Conservation (phyloP, 176 grass and related monocot genomes). For the Phragmites australis region DNA sequence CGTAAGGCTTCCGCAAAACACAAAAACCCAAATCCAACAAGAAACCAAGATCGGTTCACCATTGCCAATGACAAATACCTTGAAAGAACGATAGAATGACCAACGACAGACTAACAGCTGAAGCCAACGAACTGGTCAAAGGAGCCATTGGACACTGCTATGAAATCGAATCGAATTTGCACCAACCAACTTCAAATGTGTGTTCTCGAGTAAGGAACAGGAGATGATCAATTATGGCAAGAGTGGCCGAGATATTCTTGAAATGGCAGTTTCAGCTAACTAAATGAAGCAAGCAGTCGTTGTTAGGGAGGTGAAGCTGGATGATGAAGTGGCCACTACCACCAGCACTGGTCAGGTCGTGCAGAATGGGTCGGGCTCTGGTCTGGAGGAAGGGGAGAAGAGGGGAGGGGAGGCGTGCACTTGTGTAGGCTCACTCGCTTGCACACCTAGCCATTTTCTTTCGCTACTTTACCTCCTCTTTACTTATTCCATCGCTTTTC, state of each 20-base stretch:
- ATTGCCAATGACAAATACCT: slow-evolving; percentile 22
- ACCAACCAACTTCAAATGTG: background rate
- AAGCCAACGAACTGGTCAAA: slow-evolving; percentile 1
- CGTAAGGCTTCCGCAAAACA: background rate
- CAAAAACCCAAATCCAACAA: background rate
- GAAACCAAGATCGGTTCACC: slow-evolving; percentile 6
- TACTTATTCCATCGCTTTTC: slow-evolving; percentile 5
- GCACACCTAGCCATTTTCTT: slow-evolving; percentile 9
- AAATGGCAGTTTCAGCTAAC: slow-evolving; percentile 3
- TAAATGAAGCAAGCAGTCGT: slow-evolving; percentile 19
- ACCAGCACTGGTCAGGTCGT: background rate
- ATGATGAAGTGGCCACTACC: background rate
- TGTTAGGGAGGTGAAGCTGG: background rate
- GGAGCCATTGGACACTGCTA: slow-evolving; percentile 37
- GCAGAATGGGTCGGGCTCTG: background rate
- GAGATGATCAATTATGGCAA: background rate
- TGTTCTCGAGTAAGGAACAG: background rate
- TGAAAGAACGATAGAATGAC: slow-evolving; percentile 17
- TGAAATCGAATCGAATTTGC: background rate
- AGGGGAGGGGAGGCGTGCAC: too few relatives aligned
- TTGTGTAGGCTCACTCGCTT: slow-evolving; percentile 2
- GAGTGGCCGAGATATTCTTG: slow-evolving; percentile 4
- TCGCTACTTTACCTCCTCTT: background rate
- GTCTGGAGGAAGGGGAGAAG: too few relatives aligned
- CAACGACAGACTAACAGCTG: background rate